Evolutionary conservation across 2,329 filamentous ascomycete species (phyloP).

Genomic region (Trichoderma lentiforme): DNA sequence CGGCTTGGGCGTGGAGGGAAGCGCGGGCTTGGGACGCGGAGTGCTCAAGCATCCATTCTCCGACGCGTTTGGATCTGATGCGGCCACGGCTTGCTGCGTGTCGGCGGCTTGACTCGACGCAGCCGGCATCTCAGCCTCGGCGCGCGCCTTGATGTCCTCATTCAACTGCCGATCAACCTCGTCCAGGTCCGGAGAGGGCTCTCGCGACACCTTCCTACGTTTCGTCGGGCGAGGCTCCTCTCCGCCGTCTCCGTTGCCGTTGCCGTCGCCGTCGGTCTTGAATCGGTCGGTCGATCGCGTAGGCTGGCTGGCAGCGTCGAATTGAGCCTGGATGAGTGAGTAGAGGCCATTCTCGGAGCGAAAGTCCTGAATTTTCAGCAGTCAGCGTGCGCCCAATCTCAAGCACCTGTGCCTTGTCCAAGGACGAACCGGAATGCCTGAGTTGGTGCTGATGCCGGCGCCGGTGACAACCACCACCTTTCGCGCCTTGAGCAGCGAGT

Average conservation of each 20-base stretch:
- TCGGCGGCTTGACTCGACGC: conserved; percentile 15
- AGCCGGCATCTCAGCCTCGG: background rate
- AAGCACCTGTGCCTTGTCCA: background rate
- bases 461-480: conserved; percentile 71
- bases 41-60: conserved; percentile 17
- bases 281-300: conserved; percentile 27
- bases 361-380: conserved; percentile 53
- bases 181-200: conserved; percentile 20
- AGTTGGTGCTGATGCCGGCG: conserved; percentile 72
- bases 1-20: conserved; percentile 23
- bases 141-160: conserved; percentile 25
- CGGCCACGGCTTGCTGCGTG: background rate
- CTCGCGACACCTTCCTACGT: conserved; percentile 33
- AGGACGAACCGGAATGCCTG: conserved; percentile 63
- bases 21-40: conserved; percentile 16
- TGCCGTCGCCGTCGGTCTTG: conserved; percentile 23
- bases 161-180: conserved; percentile 20
- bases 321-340: conserved; percentile 66
- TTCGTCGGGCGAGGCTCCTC: conserved; percentile 30
- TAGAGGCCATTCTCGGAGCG: conserved; percentile 71
- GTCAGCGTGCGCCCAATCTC: conserved; percentile 20
- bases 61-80: background rate
- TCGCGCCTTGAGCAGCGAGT: conserved; percentile 59
- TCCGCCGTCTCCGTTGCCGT: conserved; percentile 21
- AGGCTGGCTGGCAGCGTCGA: conserved; percentile 47